Evolutionary conservation across 352 stramenopile genomes (phyloP).

Genomic region (Pythium chondricola): DNA sequence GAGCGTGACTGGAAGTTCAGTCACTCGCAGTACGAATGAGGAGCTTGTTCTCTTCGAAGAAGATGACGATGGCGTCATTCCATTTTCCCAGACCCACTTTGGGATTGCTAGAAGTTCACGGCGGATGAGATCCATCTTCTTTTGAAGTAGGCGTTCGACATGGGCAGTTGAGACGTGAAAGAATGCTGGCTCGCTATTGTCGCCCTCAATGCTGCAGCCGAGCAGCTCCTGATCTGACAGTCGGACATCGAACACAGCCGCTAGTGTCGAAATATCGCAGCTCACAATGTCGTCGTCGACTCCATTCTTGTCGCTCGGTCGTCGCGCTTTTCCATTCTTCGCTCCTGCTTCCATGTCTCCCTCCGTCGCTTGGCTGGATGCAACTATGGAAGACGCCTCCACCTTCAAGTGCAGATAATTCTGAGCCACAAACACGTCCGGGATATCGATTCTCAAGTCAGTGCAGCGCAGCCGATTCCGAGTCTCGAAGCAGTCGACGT

Average conservation of each 20-base stretch:
- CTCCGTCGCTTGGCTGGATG: slow-evolving; percentile 13
- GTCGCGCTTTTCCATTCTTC: background rate
- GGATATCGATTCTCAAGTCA: slow-evolving; percentile 46
- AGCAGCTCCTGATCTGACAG: slow-evolving; percentile 26
- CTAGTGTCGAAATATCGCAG: slow-evolving; percentile 18
- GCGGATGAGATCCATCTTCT: slow-evolving; percentile 33
- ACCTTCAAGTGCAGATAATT: slow-evolving; percentile 44
- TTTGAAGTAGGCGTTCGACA: slow-evolving; percentile 29
- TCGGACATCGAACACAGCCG: slow-evolving; percentile 20
- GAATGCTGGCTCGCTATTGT: slow-evolving; percentile 23
- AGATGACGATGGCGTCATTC: background rate
- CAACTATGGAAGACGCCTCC: slow-evolving; percentile 10
- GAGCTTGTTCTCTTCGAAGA: background rate
- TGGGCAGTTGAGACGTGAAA: slow-evolving; percentile 37
- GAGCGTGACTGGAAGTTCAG: slow-evolving; percentile 1
- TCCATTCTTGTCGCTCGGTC: background rate
- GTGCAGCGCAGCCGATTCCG: slow-evolving; percentile 29
- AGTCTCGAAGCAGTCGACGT: slow-evolving; percentile 28
- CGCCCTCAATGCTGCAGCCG: slow-evolving; percentile 28
- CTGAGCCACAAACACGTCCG: slow-evolving; percentile 45
- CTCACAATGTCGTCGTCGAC: background rate
- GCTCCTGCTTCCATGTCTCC: no score
- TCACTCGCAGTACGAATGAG: slow-evolving; percentile 4
- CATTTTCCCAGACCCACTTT: slow-evolving; percentile 3
- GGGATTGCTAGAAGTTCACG: slow-evolving; percentile 20